A percentile compares a stretch with the other conserved stretches of the same genome.
phyloP scores from a whole-genome alignment of 2,329 filamentous ascomycete species.

The Helotiales sp. region DNA sequence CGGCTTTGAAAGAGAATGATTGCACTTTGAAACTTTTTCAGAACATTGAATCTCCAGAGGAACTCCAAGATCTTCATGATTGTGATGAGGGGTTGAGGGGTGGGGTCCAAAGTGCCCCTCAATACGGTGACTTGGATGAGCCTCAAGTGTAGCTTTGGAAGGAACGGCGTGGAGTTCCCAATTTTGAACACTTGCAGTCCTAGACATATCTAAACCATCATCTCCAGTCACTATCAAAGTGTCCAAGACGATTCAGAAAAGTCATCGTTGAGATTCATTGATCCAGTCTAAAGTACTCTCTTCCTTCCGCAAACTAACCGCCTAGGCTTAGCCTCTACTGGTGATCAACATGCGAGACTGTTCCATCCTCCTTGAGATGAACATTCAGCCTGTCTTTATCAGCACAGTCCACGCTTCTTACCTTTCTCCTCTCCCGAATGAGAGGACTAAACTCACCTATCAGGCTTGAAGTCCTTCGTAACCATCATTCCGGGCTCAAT shows the following conservation, averaged over 20 bases:
- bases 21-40: no score
- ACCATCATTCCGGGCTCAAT: constrained; percentile 62
- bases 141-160: constrained; percentile 20
- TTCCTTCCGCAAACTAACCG: not conserved
- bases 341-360: constrained; percentile 62
- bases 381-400: constrained; percentile 59
- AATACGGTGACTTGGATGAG: constrained; percentile 22
- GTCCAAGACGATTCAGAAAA: not conserved
- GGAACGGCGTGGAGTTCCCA: no score
- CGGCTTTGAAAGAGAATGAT: no score
- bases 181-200: no score
- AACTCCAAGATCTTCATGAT: no score
- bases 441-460: constrained; percentile 35
- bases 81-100: no score
- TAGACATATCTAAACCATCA: no score
- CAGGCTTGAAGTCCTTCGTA: constrained; percentile 58
- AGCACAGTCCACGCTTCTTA: constrained; percentile 9
- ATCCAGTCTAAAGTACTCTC: no score
- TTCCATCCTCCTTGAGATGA: constrained; percentile 63
- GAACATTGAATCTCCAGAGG: no score
- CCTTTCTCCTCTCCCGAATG: not conserved
- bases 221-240: not conserved
- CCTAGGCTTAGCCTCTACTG: constrained; percentile 31
- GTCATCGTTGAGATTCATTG: constrained; percentile 26
- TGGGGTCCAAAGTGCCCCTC: constrained; percentile 30